Evolutionary conservation across 2,329 filamentous ascomycete genomes (phyloP), one percentile per base, ranked within the genome.

Genomic region (Aspergillus pseudotamarii): DNA sequence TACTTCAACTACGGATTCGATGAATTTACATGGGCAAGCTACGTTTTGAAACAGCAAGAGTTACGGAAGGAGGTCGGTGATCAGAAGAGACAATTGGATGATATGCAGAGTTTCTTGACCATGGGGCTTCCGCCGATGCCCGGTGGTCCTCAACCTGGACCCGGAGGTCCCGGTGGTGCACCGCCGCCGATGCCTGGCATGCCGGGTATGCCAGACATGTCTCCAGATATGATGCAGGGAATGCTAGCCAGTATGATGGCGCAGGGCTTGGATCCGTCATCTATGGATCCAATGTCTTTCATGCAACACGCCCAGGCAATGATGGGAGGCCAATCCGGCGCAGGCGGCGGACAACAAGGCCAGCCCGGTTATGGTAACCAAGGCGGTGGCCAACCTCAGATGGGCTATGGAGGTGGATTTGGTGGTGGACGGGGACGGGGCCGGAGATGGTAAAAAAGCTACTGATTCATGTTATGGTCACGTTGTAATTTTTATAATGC

Each of bases 1-100:
- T 98, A 96, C 81, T 98, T 98, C 86, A 98, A 98, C 82, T 98
- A 98, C 79, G 94, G 94, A 63, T 98, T 98, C 75, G 94, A 98
- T 80, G 94, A 98, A 79, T 98, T 97, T 79, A 97, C 94, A 1
- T 99, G 95, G 95, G 91, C 94, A 6, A 87, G 94, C 59, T 99
- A 99, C 77, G 93, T 94, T 36, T 84, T 93, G 64, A 96, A 96
- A 74, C 95, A 98, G 77, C 89, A 95, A 68, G 84, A 83, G 28
- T 84, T 97, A 72, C 87, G 91, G 21, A 88, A 88, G 68, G 92
- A 94, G 70, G 92, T 93, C 69, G 87, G 87, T 62, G 88, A 90
- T 55, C 94, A 96, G 80, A 97, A 94, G 82, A 91, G 83, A 59
- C 83, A 88, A 66, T 81, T 86, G 73, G 84, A 84, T 59, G 82